Evolutionary conservation across 1,139 yeast species (phyloP).

Genomic region (Pichia sp.): DNA sequence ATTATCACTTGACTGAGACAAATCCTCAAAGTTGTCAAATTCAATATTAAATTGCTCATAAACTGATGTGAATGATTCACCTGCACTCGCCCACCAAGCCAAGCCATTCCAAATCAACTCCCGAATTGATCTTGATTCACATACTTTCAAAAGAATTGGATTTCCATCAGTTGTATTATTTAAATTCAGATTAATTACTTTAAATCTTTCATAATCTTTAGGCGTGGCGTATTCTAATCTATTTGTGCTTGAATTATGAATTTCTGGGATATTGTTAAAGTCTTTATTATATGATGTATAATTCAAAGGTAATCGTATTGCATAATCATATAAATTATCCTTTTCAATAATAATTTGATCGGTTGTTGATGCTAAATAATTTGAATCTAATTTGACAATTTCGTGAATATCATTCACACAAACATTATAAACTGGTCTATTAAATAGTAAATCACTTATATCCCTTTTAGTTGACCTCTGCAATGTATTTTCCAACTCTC

Average conservation of each 20-base stretch:
- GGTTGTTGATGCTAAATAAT: slow-evolving; percentile 60
- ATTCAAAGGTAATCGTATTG: slow-evolving; percentile 31
- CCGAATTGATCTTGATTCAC: slow-evolving; percentile 54
- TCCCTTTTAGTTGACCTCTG: slow-evolving; percentile 23
- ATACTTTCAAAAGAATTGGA: slow-evolving; percentile 20
- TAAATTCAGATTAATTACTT: slow-evolving; percentile 30
- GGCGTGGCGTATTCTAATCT: slow-evolving; percentile 32
- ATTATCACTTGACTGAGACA: slow-evolving; percentile 18
- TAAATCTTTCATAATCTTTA: slow-evolving; percentile 31
- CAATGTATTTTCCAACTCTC: slow-evolving; percentile 26
- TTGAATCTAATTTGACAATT: slow-evolving; percentile 22
- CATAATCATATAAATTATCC: slow-evolving; percentile 47
- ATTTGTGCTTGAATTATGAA: slow-evolving; percentile 11
- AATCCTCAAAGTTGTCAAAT: slow-evolving; percentile 24
- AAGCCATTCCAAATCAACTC: slow-evolving; percentile 67
- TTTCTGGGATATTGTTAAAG: slow-evolving; percentile 5
- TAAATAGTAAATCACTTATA: slow-evolving; percentile 27
- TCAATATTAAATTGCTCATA: slow-evolving; percentile 22
- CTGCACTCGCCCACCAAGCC: slow-evolving; percentile 84
- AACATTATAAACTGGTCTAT: slow-evolving; percentile 56
- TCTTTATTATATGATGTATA: background rate
- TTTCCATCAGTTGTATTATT: slow-evolving; percentile 14
- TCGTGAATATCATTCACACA: slow-evolving; percentile 52
- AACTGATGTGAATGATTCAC: slow-evolving; percentile 33
- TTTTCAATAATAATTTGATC: slow-evolving; percentile 63